Evolutionary conservation across 495 filamentous ascomycete species (phyloP).

Genomic region (Xanthoparmelia taractica): DNA sequence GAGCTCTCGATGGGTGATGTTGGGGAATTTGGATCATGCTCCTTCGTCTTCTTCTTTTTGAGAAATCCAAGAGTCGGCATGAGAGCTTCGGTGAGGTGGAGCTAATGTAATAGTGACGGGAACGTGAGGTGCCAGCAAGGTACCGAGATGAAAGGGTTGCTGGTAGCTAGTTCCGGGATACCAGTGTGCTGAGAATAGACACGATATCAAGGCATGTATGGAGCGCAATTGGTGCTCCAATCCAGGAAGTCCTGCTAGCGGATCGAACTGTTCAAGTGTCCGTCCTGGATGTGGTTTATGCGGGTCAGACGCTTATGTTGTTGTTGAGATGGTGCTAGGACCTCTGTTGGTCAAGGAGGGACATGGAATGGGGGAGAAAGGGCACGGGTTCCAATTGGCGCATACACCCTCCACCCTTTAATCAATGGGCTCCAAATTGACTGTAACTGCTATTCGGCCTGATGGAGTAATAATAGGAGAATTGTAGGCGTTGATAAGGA

Average conservation of each 20-base stretch:
- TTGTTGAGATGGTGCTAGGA: constrained; percentile 18
- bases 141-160: constrained; percentile 14
- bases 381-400: constrained; percentile 3
- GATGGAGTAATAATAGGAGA: constrained; percentile 2
- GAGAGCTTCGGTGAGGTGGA: constrained; percentile 16
- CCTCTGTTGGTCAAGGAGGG: constrained; percentile 16
- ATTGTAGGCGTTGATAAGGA: constrained; percentile 7
- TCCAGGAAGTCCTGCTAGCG: constrained; percentile 9
- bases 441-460: background rate
- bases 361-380: constrained; percentile 5
- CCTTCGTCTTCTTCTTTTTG: constrained; percentile 97
- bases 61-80: constrained; percentile 55
- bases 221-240: constrained; percentile 17
- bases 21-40: constrained; percentile 53
- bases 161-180: constrained; percentile 6
- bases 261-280: constrained; percentile 14
- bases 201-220: constrained; percentile 15
- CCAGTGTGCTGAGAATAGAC: constrained; percentile 15
- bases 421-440: too few relatives aligned
- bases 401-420: background rate
- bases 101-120: constrained; percentile 9
- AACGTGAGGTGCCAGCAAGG: constrained; percentile 13
- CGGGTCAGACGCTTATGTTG: constrained; percentile 18
- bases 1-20: constrained; percentile 51
- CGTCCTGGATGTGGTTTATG: constrained; percentile 3